Evolutionary conservation across 495 filamentous ascomycete species (phyloP), one percentile per base, ranked within the genome.

Genomic region (Pyrenula massariospora): DNA sequence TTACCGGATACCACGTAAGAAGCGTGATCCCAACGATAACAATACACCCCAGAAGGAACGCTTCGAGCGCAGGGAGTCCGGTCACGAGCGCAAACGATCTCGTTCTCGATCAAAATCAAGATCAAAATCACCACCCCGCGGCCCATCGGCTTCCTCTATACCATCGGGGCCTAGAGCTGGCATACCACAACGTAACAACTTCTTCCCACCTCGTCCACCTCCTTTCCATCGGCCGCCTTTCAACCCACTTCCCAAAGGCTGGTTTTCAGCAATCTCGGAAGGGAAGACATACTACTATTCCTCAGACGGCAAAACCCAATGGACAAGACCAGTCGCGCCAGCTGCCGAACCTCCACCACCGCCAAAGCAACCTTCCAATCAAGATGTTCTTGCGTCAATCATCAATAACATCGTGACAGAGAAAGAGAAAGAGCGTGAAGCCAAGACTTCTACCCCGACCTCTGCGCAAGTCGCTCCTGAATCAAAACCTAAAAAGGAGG

Each of bases 1-100:
- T 15, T 99, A 96, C 69, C 84, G 94, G 48, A 99, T 99, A 65
- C 92, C 93, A 23, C 84, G 93, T 52, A 90, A 79, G 71, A 86
- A 86, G 65, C 69, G 83, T 12, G 84, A 84, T 59, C 72, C 76
- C 19, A 80, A 79, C 55, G 73, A 64, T 22, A 60, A 57, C 12
- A 62, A 75, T 25, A 64, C 73, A 3, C 62, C 70, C 22, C 72
- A 70, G 48, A 65, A 73, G 15, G 84, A 79, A 59, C 82, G 79
- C 53, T 87, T 83, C 48, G 85, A 85, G 59, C 84, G 87, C 51
- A 84, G 88, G 25, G 84, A 84, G 57, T 69, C 66, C 54, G 70
- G 71, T 12, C 74, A 82, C 25, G 85, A 88, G 42, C 75, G 74
- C 22, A 75, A 78, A 54, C 72, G 76, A 52, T 79, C 81, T 24